phyloP scores from a whole-genome alignment of 1,284 basidiomycete species.

The Ustilago shanxiensis region DNA sequence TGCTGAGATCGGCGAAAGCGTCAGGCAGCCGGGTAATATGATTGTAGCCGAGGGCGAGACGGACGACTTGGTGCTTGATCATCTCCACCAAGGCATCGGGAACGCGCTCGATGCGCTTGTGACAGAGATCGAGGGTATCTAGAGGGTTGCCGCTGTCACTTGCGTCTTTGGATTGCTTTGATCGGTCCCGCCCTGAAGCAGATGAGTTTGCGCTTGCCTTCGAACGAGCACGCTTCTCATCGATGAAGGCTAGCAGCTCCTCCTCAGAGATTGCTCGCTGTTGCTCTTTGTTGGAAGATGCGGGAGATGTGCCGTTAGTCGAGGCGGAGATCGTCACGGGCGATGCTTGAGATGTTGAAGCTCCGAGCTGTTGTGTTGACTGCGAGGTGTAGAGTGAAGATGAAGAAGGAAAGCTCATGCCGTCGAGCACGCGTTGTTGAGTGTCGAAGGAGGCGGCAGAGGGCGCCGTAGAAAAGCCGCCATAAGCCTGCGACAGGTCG shows the following conservation, averaged over 20 bases:
- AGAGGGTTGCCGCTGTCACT: conserved; percentile 21
- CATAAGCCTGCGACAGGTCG: conserved; percentile 17
- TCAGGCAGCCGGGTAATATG: conserved; percentile 82
- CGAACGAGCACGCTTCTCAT: conserved; percentile 40
- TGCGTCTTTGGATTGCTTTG: conserved; percentile 12
- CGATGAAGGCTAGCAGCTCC: conserved; percentile 51
- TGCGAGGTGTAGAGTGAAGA: conserved; percentile 24
- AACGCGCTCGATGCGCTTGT: conserved; percentile 50
- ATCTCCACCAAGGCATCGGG: conserved; percentile 49
- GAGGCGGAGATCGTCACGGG: background rate
- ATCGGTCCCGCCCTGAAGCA: background rate
- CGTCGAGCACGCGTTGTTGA: conserved; percentile 21
- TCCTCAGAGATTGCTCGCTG: conserved; percentile 42
- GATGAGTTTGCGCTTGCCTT: background rate
- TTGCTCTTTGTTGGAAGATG: conserved; percentile 10
- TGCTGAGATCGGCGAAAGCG: conserved; percentile 81
- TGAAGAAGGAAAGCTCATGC: conserved; percentile 18
- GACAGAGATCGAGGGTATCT: conserved; percentile 63
- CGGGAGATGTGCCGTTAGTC: conserved; percentile 2
- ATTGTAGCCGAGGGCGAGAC: conserved; percentile 89
- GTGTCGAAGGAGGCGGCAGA: conserved; percentile 28
- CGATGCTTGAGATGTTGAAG: background rate
- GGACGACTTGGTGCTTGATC: conserved; percentile 57
- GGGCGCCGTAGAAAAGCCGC: conserved; percentile 11
- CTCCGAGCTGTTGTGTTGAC: conserved; percentile 19